Conservation (phyloP, 2,329 filamentous ascomycete species). For the Seiridium unicorne region DNA sequence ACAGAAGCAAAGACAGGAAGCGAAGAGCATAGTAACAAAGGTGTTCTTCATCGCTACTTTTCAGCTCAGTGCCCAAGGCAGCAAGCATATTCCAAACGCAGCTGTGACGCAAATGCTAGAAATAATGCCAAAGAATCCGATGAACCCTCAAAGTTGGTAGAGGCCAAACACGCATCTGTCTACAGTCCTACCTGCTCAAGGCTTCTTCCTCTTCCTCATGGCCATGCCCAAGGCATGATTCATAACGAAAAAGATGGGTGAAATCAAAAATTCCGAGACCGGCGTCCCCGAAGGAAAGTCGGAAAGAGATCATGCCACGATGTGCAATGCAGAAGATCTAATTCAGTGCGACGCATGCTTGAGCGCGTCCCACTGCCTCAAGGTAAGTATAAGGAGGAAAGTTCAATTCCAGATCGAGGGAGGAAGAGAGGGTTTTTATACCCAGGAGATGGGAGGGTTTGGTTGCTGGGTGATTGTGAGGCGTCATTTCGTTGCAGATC, state of each 20-base stretch:
- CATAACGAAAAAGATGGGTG: slow-evolving; percentile 41
- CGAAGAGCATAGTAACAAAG: no score
- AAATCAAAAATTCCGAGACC: slow-evolving; percentile 50
- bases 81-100: no score
- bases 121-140: no score
- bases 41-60: no score
- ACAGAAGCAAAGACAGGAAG: no score
- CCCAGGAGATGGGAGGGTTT: not conserved
- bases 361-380: slow-evolving; percentile 41
- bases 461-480: not conserved
- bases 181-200: no score
- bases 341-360: slow-evolving; percentile 39
- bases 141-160: no score
- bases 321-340: slow-evolving; percentile 53
- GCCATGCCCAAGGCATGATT: slow-evolving; percentile 32
- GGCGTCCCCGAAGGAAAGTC: slow-evolving; percentile 53
- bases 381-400: slow-evolving; percentile 48
- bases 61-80: no score
- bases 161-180: no score
- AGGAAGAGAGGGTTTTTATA: slow-evolving; percentile 18
- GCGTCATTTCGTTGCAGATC: no score
- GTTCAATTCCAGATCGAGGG: slow-evolving; percentile 8
- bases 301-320: slow-evolving; percentile 46
- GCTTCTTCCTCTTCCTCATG: slow-evolving; percentile 27
- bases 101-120: no score